Evolutionary conservation across 129 eudicot genomes (phyloP).

Genomic region (Heracleum sosnowskyi): DNA sequence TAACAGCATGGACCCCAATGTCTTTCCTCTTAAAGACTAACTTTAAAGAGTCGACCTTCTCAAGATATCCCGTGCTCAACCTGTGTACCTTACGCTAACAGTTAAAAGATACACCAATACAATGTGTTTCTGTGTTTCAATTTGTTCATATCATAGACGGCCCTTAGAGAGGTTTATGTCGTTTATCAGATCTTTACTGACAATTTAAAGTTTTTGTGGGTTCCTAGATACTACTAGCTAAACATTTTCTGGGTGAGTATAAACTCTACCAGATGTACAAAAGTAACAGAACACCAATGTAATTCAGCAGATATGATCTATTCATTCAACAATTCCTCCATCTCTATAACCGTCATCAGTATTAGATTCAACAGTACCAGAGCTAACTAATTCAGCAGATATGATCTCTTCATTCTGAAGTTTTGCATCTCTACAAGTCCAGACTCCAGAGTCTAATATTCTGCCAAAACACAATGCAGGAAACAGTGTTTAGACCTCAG

Average conservation of each 20-base stretch:
- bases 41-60: conserved; percentile 66
- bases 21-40: conserved; percentile 69
- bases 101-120: conserved; percentile 55
- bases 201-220: background rate
- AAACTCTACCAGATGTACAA: background rate
- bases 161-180: background rate
- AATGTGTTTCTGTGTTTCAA: background rate
- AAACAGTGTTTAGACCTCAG: background rate
- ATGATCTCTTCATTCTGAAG: background rate
- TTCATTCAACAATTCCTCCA: too few species aligned
- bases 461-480: background rate
- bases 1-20: conserved; percentile 54
- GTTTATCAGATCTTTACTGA: background rate
- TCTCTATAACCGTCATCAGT: background rate
- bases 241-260: background rate
- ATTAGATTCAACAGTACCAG: background rate
- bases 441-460: background rate
- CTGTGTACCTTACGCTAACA: conserved; percentile 70
- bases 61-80: conserved; percentile 69
- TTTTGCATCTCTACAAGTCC: background rate
- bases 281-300: background rate
- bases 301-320: background rate
- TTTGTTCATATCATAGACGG: background rate
- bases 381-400: background rate
- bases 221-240: background rate